Conservation (phyloP, 768 basidiomycete genomes). For the Lactifluus hygrophoroides region DNA sequence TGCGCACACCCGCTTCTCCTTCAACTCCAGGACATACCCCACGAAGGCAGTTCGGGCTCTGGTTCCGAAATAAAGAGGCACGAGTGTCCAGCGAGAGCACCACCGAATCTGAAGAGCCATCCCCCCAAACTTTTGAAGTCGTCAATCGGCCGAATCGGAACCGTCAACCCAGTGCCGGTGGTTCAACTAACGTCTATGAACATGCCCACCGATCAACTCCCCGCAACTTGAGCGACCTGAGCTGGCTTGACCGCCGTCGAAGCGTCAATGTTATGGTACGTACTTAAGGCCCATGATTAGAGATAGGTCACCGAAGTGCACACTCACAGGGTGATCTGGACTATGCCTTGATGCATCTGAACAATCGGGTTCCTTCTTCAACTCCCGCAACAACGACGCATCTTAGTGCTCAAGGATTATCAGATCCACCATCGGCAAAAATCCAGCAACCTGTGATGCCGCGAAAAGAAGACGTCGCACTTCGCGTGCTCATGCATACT, state of each 20-base stretch:
- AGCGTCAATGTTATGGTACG: constrained; percentile 64
- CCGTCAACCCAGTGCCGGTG: constrained; percentile 44
- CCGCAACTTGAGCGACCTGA: constrained; percentile 59
- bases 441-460: constrained; percentile 30
- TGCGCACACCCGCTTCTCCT: constrained; percentile 25
- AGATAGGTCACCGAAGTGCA: neutral
- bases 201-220: constrained; percentile 37
- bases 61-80: constrained; percentile 30
- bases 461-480: constrained; percentile 28
- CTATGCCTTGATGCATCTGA: constrained; percentile 52
- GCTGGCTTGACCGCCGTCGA: constrained; percentile 70
- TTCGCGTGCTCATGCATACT: constrained; percentile 48
- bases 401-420: constrained; percentile 34
- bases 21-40: constrained; percentile 25
- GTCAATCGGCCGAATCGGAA: constrained; percentile 41
- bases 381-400: constrained; percentile 48
- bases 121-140: constrained; percentile 38
- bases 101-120: constrained; percentile 21
- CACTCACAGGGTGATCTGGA: constrained; percentile 59
- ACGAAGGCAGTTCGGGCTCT: constrained; percentile 30
- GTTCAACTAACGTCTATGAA: constrained; percentile 31
- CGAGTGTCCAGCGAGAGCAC: constrained; percentile 35
- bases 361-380: constrained; percentile 36
- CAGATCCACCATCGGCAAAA: constrained; percentile 22
- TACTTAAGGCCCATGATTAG: constrained; percentile 16